Base-by-base conservation (phyloP, 2,329 filamentous ascomycete genomes). In the Ophiocordyceps camponoti-floridani region DNA sequence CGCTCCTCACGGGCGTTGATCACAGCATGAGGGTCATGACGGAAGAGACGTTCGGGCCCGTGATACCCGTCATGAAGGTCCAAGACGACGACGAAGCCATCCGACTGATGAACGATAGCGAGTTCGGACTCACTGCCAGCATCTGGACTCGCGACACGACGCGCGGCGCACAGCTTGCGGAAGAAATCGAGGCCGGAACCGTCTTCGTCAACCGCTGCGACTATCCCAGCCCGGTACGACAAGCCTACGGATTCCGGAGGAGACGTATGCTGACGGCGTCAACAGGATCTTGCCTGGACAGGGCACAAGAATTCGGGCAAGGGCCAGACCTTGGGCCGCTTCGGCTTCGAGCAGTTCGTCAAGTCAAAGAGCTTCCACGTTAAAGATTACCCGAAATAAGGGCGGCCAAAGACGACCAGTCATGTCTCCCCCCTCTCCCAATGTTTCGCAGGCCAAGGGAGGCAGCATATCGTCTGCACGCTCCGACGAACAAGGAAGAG, bases 261-360 rank as follows among this genome's bases (percentile, higher is more conserved):
- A 30, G 28, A 12, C 28, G 7, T 12, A 30, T 30, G 44, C 35
- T 47, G 33, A 46, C 47, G 9, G 41, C 23, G 38, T 31, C 28
- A 46, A 18, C 35, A 89, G 84, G 86, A 94, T 62, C 75, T 94
- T 52, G 86, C 87, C n/a, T 94, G 86, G 86, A 91, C 88, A 2
- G 89, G 89, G 11, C 95, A 87, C 87, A 96, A 96, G 69, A 87
- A 94, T 60, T 94, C 87, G 48, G 89, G 89, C 51, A 88, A 84
- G 62, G 89, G 89, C 19, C 82, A 88, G 53, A 95, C 88, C 10
- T 66, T 96, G 54, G 91, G 86, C 65, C 79, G 69, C 54, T 94
- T 88, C 56, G 89, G 89, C 11, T 96, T 93, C 58, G 89, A 95
- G 54, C 85, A 94, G 59, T 96, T 95, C 58, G 82, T 93, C 58